Evolutionary conservation across 1,139 yeast genomes (phyloP).

Genomic region (Arxiozyma slooffiae): DNA sequence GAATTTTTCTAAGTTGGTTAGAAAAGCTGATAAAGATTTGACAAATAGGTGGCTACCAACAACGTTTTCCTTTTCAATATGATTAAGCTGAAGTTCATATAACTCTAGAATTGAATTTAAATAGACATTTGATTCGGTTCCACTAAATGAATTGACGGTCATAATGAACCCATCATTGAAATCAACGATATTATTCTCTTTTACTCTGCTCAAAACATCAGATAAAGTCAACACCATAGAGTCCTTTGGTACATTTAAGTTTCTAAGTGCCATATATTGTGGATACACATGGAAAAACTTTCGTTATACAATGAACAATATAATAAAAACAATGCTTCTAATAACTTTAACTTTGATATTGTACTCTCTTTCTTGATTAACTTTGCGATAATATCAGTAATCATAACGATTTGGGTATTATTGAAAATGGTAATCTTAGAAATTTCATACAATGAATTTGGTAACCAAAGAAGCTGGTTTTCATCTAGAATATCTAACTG

Average conservation of each 20-base stretch:
- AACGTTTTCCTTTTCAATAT: conserved; percentile 18
- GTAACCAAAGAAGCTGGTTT: conserved; percentile 11
- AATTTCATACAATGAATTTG: conserved; percentile 1
- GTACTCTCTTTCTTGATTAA: background rate
- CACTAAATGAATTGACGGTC: conserved; percentile 17
- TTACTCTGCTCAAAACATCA: conserved; percentile 6
- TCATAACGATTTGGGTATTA: background rate
- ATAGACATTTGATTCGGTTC: conserved; percentile 3
- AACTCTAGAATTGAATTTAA: conserved; percentile 18
- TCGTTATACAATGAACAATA: conserved; percentile 21
- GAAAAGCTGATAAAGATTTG: conserved; percentile 23
- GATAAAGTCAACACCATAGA: conserved; percentile 14
- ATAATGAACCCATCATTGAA: conserved; percentile 19
- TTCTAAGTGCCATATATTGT: conserved; percentile 29
- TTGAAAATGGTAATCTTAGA: background rate
- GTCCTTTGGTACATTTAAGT: conserved; percentile 11
- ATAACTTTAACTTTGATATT: conserved; percentile 10
- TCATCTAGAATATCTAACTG: conserved; percentile 1
- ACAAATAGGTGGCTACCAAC: conserved; percentile 20
- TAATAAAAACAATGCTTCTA: conserved; percentile 30
- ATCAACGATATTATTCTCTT: conserved; percentile 9
- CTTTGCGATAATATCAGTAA: background rate
- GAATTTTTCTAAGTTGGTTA: conserved; percentile 13
- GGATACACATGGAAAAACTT: conserved; percentile 27
- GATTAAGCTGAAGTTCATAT: conserved; percentile 13